A percentile compares a stretch with the other conserved stretches of the same genome.
Conservation (phyloP, 257 asterid species). For the Cinchona pubescens region DNA sequence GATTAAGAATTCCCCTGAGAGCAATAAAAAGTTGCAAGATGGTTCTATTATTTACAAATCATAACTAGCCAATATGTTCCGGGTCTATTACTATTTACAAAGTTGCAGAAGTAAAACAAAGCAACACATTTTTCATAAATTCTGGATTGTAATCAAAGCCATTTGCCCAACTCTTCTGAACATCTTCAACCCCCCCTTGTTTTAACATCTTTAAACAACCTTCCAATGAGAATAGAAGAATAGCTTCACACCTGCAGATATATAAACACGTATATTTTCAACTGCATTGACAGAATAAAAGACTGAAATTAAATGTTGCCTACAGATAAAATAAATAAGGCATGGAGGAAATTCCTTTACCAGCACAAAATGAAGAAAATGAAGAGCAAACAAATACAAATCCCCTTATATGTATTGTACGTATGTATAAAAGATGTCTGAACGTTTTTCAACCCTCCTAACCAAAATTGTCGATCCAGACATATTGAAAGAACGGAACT, state of each 20-base stretch:
- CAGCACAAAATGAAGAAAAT: neutral
- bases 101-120: slow-evolving; percentile 14
- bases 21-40: slow-evolving; percentile 15
- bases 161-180: slow-evolving; percentile 8
- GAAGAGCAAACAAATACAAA: neutral
- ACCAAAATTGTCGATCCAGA: neutral
- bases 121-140: slow-evolving; percentile 24
- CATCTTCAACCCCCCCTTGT: slow-evolving; percentile 26
- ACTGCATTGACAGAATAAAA: neutral
- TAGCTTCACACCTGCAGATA: slow-evolving; percentile 41
- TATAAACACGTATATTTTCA: neutral
- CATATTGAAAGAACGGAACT: neutral
- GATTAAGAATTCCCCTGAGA: neutral
- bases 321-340: neutral
- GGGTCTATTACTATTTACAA: slow-evolving; percentile 39
- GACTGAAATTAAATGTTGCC: neutral
- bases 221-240: slow-evolving; percentile 41
- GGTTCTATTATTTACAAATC: slow-evolving; percentile 32
- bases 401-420: neutral
- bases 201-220: slow-evolving; percentile 17
- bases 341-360: neutral
- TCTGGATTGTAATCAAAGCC: slow-evolving; percentile 25
- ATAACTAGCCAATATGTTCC: slow-evolving; percentile 20
- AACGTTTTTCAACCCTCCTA: neutral
- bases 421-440: neutral